phyloP scores from a whole-genome alignment of 768 basidiomycete genomes.

The Leccinum aurantiacum region DNA sequence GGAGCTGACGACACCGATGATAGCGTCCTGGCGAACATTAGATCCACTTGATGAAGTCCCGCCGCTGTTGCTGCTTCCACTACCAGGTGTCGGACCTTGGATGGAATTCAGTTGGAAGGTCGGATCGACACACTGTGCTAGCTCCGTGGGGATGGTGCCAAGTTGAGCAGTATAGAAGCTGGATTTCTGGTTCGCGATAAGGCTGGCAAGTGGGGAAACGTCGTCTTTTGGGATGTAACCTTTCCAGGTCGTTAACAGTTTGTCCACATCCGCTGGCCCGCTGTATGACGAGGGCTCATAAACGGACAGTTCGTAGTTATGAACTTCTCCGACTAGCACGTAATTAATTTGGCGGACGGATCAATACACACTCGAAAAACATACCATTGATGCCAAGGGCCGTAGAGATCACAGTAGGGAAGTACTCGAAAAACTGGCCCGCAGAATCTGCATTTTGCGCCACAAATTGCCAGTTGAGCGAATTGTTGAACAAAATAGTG shows the following conservation, averaged over 20 bases:
- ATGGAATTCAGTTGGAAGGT: constrained; percentile 59
- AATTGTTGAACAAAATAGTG: constrained; percentile 60
- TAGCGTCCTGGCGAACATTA: constrained; percentile 68
- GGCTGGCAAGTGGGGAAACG: constrained; percentile 60
- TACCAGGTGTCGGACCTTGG: constrained; percentile 36
- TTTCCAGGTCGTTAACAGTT: constrained; percentile 69
- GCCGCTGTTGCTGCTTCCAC: constrained; percentile 11
- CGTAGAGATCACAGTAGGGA: constrained; percentile 51
- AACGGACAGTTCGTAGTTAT: constrained; percentile 63
- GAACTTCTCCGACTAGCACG: constrained; percentile 38
- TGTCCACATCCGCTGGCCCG: constrained; percentile 42
- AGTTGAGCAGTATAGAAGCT: constrained; percentile 59
- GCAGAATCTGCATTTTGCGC: constrained; percentile 53
- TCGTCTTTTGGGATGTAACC: constrained; percentile 59
- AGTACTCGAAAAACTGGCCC: constrained; percentile 75
- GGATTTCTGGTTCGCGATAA: constrained; percentile 62
- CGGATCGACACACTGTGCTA: constrained; percentile 70
- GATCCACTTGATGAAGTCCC: constrained; percentile 30
- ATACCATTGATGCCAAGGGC: constrained; percentile 46
- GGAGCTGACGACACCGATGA: constrained; percentile 86
- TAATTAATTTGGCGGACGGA: constrained; percentile 28
- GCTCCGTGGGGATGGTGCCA: constrained; percentile 45
- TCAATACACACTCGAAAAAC: constrained; percentile 19
- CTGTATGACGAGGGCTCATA: constrained; percentile 61
- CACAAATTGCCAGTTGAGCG: constrained; percentile 72